phyloP scores from a whole-genome alignment of 2,329 filamentous ascomycete genomes.

The Neoascochyta sp. region DNA sequence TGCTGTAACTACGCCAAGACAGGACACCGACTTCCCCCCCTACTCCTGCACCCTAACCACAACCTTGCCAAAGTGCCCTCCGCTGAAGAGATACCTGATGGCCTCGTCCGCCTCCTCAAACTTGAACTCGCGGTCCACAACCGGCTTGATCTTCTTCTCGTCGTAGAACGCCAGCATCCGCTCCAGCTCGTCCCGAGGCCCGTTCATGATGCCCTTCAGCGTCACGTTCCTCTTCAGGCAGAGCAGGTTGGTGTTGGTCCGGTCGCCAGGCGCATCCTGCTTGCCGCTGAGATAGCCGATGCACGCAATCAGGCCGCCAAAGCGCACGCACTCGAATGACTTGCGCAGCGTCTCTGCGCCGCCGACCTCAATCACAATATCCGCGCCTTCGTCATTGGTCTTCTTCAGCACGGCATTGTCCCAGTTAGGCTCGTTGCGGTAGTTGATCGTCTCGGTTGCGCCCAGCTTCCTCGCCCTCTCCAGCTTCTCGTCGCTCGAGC shows the following conservation, averaged over 20 bases:
- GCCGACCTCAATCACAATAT: slow-evolving; percentile 53
- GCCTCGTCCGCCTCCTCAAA: slow-evolving; percentile 36
- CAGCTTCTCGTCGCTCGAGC: slow-evolving; percentile 54
- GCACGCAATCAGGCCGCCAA: slow-evolving; percentile 41
- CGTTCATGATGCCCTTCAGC: slow-evolving; percentile 59
- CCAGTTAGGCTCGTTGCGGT: slow-evolving; percentile 57
- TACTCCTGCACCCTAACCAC: slow-evolving; percentile 30
- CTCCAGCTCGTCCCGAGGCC: slow-evolving; percentile 54
- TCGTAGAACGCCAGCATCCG: slow-evolving; percentile 44
- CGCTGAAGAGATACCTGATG: slow-evolving; percentile 27
- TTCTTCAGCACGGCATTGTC: slow-evolving; percentile 53
- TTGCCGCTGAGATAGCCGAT: slow-evolving; percentile 50
- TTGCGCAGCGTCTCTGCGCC: slow-evolving; percentile 49
- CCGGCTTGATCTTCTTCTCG: slow-evolving; percentile 40
- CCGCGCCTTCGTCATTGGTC: slow-evolving; percentile 41
- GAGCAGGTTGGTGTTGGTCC: slow-evolving; percentile 59
- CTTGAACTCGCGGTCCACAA: slow-evolving; percentile 41
- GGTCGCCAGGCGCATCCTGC: slow-evolving; percentile 52
- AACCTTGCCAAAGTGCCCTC: slow-evolving; percentile 42
- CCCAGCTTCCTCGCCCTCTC: slow-evolving; percentile 54
- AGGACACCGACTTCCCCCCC: too few relatives aligned
- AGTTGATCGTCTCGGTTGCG: slow-evolving; percentile 59
- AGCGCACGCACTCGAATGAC: slow-evolving; percentile 43
- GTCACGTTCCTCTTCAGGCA: slow-evolving; percentile 51
- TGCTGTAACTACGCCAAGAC: neutral